These are phyloP conservation scores for Diaporthe sp. DNA, from an alignment of 2,329 filamentous ascomycete genomes.

Conservation along the genomic window DNA sequence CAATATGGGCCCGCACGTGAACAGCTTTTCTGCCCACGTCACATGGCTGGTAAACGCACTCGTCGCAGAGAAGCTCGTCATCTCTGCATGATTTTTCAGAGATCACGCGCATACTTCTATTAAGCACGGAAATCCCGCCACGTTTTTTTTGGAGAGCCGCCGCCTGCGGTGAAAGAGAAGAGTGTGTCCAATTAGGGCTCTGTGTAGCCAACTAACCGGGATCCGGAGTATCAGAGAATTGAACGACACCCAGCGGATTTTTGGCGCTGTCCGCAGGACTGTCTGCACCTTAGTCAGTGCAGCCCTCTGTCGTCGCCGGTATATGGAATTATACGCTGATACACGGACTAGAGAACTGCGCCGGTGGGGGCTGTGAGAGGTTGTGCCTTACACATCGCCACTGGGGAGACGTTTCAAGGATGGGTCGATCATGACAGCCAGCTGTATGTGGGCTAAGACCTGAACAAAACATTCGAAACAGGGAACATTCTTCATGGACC, in stretches of 20 bases:
- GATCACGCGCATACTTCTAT: neutral
- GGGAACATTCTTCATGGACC: neutral
- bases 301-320: neutral
- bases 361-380: slow-evolving; percentile 31
- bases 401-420: slow-evolving; percentile 13
- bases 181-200: slow-evolving; percentile 7
- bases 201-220: neutral
- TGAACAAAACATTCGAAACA: slow-evolving; percentile 14
- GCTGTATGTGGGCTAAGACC: neutral
- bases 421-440: slow-evolving; percentile 13
- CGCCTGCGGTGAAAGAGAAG: neutral
- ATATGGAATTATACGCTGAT: neutral
- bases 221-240: slow-evolving; percentile 1
- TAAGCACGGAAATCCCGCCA: neutral
- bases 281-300: slow-evolving; percentile 18
- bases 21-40: neutral
- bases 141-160: neutral
- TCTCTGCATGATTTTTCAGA: neutral
- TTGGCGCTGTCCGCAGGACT: neutral
- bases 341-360: slow-evolving; percentile 1
- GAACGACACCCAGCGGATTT: slow-evolving; percentile 5
- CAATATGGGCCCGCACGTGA: neutral
- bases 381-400: slow-evolving; percentile 4
- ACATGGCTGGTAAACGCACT: neutral
- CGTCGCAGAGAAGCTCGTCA: neutral